Evolutionary conservation across 106 monocot species (phyloP), one percentile per base, ranked within the genome.

Genomic region (Platanthera guangdongensis): DNA sequence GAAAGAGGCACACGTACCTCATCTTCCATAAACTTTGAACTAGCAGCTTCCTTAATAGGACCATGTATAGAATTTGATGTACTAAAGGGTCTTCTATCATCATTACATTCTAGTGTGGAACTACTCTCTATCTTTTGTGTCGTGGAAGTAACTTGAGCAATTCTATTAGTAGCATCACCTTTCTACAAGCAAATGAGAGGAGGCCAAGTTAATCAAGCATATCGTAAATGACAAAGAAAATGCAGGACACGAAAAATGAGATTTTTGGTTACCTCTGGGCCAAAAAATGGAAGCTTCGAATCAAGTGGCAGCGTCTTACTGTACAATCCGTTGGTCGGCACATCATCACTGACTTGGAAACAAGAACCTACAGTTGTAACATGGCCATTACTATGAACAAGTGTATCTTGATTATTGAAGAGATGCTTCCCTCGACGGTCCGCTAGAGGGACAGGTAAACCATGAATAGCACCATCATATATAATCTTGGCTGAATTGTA

Each of bases 341-440:
- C 28, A 46, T 74, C 45, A 39, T 50, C 65, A 81, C 73, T 69
- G 30, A 50, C 54, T 80, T 87, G 76, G 15, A 74, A 82, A 68
- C 14, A 49, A 22, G 48, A 74, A 52, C 50, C 71, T 62, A 73
- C 51, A 69, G 39, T 77, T 45, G 4, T 70, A 57, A 53, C 62
- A 50, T 32, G 46, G 1, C 57, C 72, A 68, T 76, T 79, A 68
- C 76, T 83, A 25, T 59, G 62, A 63, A 25, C 62, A 63, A 25
- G 22, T 22, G 62, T 18, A 6, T 63, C 11, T 10, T 9, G 65
- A 65, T 65, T 65, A 1, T 32, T 65, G 65, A 8, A 4, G 11
- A 10, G 30, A 65, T 63, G 18, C 21, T n/a, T 25, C 65, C 25
- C 11, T 62, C 2, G 9, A 63, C 21, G 25, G 15, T 25, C 32